A percentile compares a stretch with the other conserved stretches of the same genome.
Conservation (phyloP, 2,329 filamentous ascomycete genomes). For the Lasiodiplodia citricola region DNA sequence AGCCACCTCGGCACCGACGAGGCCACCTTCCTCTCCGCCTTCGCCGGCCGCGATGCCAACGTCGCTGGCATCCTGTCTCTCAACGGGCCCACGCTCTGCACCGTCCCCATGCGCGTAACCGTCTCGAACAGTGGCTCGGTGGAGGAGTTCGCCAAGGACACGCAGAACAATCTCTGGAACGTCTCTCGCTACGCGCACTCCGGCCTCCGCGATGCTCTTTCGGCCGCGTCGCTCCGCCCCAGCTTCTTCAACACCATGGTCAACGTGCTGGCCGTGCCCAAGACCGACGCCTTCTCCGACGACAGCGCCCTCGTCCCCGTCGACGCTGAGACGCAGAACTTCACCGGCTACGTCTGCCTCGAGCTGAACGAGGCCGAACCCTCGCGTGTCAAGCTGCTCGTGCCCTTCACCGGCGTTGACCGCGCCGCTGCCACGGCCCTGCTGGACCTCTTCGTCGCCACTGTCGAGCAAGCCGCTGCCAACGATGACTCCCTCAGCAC, state of each 20-base stretch:
- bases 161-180: neutral
- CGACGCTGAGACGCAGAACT: neutral
- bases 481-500: neutral
- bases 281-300: neutral
- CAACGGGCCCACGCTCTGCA: conserved; percentile 13
- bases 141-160: neutral
- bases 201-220: conserved; percentile 9
- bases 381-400: too few species aligned
- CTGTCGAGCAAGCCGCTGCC: neutral
- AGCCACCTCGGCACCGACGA: neutral
- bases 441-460: too few species aligned
- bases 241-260: conserved; percentile 19
- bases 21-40: conserved; percentile 16
- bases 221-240: conserved; percentile 1
- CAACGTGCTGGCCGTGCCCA: neutral
- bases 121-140: neutral
- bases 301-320: neutral
- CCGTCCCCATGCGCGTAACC: neutral
- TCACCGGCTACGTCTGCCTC: neutral
- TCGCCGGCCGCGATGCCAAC: conserved; percentile 9
- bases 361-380: too few species aligned
- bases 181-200: conserved; percentile 21
- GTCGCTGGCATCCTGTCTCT: neutral
- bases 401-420: too few species aligned
- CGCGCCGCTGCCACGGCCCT: too few species aligned